A percentile compares a stretch with the other conserved stretches of the same genome.
These are phyloP conservation scores for Penicillium polonicum DNA, from an alignment of 2,329 filamentous ascomycete species.

Conservation along the genomic window DNA sequence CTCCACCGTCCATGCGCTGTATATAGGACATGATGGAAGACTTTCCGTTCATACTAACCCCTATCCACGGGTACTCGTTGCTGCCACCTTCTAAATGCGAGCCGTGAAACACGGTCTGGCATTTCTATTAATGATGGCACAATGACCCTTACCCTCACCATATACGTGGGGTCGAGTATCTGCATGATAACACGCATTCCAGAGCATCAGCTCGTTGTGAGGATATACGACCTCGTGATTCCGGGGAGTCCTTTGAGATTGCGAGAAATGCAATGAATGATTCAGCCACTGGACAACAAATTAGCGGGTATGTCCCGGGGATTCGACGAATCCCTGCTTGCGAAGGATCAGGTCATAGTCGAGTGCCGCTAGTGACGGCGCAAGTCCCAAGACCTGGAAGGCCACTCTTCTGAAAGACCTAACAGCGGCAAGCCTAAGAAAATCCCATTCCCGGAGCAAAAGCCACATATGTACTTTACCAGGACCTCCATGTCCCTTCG, in stretches of 20 bases:
- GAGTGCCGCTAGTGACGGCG: neutral
- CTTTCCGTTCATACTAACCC: neutral
- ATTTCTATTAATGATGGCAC: no score
- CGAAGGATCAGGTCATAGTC: neutral
- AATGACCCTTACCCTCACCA: no score
- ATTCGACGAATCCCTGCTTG: no score
- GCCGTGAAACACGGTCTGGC: no score
- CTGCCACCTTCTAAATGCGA: neutral
- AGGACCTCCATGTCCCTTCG: rapidly evolving
- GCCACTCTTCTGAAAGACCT: neutral
- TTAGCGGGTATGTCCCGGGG: no score
- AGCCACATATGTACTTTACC: no score
- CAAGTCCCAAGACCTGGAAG: neutral
- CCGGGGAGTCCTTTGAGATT: neutral
- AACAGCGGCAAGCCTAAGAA: neutral
- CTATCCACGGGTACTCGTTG: neutral
- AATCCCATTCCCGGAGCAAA: neutral
- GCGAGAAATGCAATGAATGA: no score
- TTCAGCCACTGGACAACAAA: no score
- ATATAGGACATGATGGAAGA: neutral
- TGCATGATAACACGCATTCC: neutral
- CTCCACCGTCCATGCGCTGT: neutral
- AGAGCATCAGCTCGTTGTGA: no score
- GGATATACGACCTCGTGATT: neutral
- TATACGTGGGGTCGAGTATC: neutral